Base-by-base conservation (phyloP, 2,329 filamentous ascomycete genomes). In the Colletotrichum tabaci region DNA sequence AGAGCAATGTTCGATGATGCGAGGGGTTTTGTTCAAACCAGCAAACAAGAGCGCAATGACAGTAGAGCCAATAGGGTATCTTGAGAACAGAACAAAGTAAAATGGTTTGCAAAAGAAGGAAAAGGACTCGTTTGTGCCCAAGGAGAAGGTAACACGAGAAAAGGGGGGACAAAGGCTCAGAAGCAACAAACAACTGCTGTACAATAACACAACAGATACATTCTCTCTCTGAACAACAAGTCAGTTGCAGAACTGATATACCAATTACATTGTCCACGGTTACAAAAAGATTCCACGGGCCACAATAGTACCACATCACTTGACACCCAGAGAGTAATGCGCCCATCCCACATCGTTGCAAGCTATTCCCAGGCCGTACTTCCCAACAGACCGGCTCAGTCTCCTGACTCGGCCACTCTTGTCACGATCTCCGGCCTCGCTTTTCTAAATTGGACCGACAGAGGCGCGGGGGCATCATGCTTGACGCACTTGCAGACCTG, bases 371-470 rank as follows among this genome's bases (percentile, higher is more conserved):
- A 67, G 49, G 21, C 53, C 35, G 7, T 8, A n/a, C 35, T 40
- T 8, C 30, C n/a, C 30, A n/a, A 38, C 18, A 7, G 40, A 12
- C 18, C 12, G 53, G 53, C 0, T 21, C 53, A 23, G 13, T 21
- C 18, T 21, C 35, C 30, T 56, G 53, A 56, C 53, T 56, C 53
- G 53, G 21, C 18, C 12, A 56, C 35, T 40, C 16, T 56, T n/a
- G 53, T 56, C 53, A 21, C 18, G 38, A 8, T n/a, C 6, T 35
- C 16, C n/a, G 10, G 7, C 30, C 38, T 40, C 18, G 35, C 8
- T n/a, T 56, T 10, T 12, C 10, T 9, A 21, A 40, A 40, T 23
- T 40, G n/a, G 53, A 56, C 53, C 15, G 7, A 40, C n/a, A n/a
- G 53, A 56, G 30, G 18, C 30, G 8, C 35, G 26, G 10, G 10